Percentiles rank a stretch among this genome's conserved stretches.
Conservation (phyloP, 441 rosid genomes). For the Isatis lusitanica region DNA sequence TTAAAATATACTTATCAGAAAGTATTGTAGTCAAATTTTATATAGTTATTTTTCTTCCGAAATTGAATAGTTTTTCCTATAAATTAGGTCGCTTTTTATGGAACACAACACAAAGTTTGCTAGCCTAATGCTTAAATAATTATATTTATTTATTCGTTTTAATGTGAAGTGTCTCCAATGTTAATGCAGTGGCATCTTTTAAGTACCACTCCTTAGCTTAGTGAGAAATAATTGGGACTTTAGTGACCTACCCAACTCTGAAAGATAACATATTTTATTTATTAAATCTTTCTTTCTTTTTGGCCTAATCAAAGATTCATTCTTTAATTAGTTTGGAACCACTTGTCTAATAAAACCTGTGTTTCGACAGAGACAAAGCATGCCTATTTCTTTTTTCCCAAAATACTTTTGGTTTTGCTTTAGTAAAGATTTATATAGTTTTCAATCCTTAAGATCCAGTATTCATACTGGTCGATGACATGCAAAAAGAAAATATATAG, state of each 20-base stretch:
- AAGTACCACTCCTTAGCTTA: slow-evolving; percentile 7
- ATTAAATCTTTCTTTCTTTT: neutral
- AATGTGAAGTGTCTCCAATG: slow-evolving; percentile 20
- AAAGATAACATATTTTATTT: neutral
- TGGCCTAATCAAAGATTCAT: neutral
- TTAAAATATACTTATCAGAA: neutral
- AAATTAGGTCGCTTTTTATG: slow-evolving; percentile 17
- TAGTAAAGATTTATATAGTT: slow-evolving; percentile 17
- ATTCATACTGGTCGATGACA: slow-evolving; percentile 6
- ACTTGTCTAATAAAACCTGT: slow-evolving; percentile 13
- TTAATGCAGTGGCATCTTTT: slow-evolving; percentile 27
- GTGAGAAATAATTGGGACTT: slow-evolving; percentile 34
- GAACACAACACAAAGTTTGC: slow-evolving; percentile 5
- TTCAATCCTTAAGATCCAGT: neutral
- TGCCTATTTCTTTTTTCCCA: neutral
- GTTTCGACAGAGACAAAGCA: slow-evolving; percentile 23
- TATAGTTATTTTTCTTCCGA: neutral
- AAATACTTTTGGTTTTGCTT: slow-evolving; percentile 22
- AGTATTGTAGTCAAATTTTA: neutral
- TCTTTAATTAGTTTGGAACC: slow-evolving; percentile 19
- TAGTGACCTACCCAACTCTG: slow-evolving; percentile 21
- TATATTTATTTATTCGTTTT: neutral
- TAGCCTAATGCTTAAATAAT: neutral
- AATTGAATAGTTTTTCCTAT: neutral
- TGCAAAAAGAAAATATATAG: neutral